Base-by-base conservation (phyloP, 768 basidiomycete genomes). In the Suillus decipiens region DNA sequence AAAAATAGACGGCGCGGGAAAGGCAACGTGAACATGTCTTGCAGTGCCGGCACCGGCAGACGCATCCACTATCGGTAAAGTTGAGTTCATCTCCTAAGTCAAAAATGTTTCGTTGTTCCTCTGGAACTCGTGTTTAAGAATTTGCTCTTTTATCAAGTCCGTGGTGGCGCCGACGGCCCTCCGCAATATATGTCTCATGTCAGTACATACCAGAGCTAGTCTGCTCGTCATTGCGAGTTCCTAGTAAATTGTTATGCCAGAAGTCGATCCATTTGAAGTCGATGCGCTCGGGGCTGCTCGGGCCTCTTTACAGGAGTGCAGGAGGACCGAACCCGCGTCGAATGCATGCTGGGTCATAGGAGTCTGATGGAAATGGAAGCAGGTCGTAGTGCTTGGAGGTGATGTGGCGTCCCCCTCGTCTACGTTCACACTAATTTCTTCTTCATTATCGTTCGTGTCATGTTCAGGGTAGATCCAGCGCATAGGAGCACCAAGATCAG, bases 291-390 rank as follows among this genome's bases (percentile, higher is more conserved):
- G 75, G 74, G 41, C 71, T 73, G n/a, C 47, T 67, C 36, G 15
- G 62, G 53, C 37, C 63, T 73, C 67, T 76, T 76, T n/a, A 72
- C 48, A 1, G 75, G 75, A 0, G 75, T 77, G 14, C 1, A 28
- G 60, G 57, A 74, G 54, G 2, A 75, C 75, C 12, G 74, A 75
- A 5, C 75, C 75, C 0, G 76, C 71, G 14, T 76, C 64, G 34
- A 68, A 75, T 4, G 71, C 24, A 17, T 66, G 62, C 17, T 55
- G 61, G 2, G 61, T 43, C 48, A 71, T 51, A 1, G 73, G 74
- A 0, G 73, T 72, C 24, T 69, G 62, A 1, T 64, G 69, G 31
- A n/a, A n/a, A n/a, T n/a, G n/a, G n/a, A 69, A 66, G 10, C 28
- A 58, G 15, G 60, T 24, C 19, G 36, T 47, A 0, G 59, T 59